phyloP scores from a whole-genome alignment of 208 protist genomes.

The Leishmania guyanensis region DNA sequence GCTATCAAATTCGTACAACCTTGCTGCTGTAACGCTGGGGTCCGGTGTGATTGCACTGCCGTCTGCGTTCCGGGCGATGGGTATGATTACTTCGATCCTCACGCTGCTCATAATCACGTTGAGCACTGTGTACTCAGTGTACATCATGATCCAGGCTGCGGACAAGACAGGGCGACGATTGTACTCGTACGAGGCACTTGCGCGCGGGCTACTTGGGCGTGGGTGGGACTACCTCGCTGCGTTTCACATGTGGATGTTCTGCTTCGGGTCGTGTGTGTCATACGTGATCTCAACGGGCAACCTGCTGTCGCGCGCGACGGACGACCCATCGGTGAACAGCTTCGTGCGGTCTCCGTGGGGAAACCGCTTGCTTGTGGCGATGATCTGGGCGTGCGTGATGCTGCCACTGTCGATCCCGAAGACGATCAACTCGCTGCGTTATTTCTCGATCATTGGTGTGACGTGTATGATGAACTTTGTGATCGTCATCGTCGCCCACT shows the following conservation, averaged over 20 bases:
- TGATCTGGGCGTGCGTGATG: conserved; percentile 77
- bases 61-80: conserved; percentile 66
- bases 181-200: conserved; percentile 66
- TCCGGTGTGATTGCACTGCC: conserved; percentile 79
- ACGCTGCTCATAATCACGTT: conserved; percentile 62
- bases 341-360: conserved; percentile 54
- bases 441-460: conserved; percentile 73
- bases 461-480: conserved; percentile 81
- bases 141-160: conserved; percentile 70
- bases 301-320: conserved; percentile 50
- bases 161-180: conserved; percentile 60
- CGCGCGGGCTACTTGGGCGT: conserved; percentile 67
- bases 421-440: conserved; percentile 87
- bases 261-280: conserved; percentile 79
- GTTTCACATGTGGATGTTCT: conserved; percentile 83
- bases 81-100: conserved; percentile 52
- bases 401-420: conserved; percentile 79
- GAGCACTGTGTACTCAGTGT: conserved; percentile 81
- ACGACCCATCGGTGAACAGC: conserved; percentile 38
- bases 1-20: conserved; percentile 72
- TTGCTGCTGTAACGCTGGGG: conserved; percentile 79
- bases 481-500: conserved; percentile 74
- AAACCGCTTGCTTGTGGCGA: conserved; percentile 55
- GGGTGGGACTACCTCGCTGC: conserved; percentile 78
- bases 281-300: conserved; percentile 86